A percentile compares a stretch with the other conserved stretches of the same genome.
Evolutionary conservation across 164 flowering plant species (phyloP).

Genomic region (Saururus chinensis): DNA sequence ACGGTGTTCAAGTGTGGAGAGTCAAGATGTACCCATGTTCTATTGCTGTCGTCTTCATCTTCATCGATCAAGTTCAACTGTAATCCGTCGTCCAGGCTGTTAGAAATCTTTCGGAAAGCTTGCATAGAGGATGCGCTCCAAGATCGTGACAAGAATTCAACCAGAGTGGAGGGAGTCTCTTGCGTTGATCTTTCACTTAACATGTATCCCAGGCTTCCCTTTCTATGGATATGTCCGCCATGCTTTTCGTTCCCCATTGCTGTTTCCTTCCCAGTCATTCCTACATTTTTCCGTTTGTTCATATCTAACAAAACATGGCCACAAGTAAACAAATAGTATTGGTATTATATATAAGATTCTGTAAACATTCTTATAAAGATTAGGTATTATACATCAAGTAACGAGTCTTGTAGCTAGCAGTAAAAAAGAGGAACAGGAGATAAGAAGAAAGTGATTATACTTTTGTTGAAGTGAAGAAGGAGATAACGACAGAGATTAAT

Average conservation of each 20-base stretch:
- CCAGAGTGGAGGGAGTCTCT: background rate
- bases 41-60: background rate
- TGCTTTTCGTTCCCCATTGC: background rate
- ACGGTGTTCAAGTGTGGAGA: background rate
- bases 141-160: conserved; percentile 3
- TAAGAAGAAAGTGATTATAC: no score
- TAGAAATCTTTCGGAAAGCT: conserved; percentile 1
- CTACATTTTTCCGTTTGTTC: background rate
- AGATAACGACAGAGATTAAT: no score
- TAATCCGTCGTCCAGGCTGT: background rate
- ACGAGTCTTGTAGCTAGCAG: no score
- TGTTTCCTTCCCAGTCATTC: background rate
- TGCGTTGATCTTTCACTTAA: background rate
- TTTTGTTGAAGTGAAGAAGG: no score
- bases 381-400: no score
- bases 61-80: background rate
- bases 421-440: no score
- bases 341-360: no score
- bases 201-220: background rate
- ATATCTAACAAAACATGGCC: background rate
- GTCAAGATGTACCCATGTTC: background rate
- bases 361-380: no score
- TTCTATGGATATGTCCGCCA: background rate
- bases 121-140: conserved; percentile 3
- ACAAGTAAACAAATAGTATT: background rate